These are phyloP conservation scores for Ganoderma resinaceum DNA, from an alignment of 1,284 basidiomycete genomes.

Conservation along the genomic window DNA sequence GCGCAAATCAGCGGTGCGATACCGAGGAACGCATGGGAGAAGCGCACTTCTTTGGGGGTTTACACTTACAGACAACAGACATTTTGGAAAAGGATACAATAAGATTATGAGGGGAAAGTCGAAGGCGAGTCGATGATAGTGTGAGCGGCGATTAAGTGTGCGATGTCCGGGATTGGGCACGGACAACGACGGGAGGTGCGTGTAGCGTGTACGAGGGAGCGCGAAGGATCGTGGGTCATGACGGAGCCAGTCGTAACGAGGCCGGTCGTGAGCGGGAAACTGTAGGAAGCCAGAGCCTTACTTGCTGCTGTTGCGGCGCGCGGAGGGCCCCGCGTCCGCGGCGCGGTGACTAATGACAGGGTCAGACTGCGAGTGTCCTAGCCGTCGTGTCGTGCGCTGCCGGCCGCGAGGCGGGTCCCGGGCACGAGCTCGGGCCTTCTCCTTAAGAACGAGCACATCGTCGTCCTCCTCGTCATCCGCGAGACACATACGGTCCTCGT, in stretches of 20 bases:
- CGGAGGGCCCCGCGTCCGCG: conserved; percentile 26
- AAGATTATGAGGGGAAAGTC: conserved; percentile 24
- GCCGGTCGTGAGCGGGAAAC: conserved; percentile 10
- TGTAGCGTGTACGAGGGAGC: neutral
- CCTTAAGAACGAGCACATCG: conserved; percentile 36
- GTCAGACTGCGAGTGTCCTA: conserved; percentile 44
- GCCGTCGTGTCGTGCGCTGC: conserved; percentile 35
- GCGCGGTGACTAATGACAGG: conserved; percentile 36
- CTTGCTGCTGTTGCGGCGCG: conserved; percentile 34
- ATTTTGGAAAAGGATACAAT: conserved; percentile 27
- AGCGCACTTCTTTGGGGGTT: conserved; percentile 20
- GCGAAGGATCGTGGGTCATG: conserved; percentile 16
- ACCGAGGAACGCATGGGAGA: neutral
- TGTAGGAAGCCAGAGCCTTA: conserved; percentile 8
- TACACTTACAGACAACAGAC: conserved; percentile 28
- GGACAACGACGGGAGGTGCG: conserved; percentile 12
- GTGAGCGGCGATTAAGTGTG: conserved; percentile 24
- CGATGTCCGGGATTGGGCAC: conserved; percentile 24
- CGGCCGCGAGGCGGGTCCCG: conserved; percentile 40
- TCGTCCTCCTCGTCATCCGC: conserved; percentile 42
- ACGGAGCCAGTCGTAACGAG: conserved; percentile 8
- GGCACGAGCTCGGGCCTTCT: conserved; percentile 27
- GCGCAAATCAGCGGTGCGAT: neutral
- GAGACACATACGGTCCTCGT: conserved; percentile 29
- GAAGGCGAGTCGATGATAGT: conserved; percentile 29